Evolutionary conservation across 2,329 filamentous ascomycete genomes (phyloP).

Genomic region (Orbilia quercus): DNA sequence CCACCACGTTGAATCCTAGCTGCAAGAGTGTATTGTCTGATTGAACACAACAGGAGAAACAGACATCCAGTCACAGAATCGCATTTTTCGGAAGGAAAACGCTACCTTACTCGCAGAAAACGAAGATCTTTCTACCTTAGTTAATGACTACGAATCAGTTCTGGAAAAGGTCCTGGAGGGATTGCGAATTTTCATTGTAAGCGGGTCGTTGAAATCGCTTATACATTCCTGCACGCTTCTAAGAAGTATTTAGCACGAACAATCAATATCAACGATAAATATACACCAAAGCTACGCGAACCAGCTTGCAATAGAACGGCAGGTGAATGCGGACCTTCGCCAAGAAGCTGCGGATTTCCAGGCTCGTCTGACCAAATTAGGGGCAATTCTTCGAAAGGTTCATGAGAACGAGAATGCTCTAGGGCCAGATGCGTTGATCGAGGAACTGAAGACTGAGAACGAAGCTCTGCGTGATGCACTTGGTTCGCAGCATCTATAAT

Average conservation of each 20-base stretch:
- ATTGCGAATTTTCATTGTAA: conserved; percentile 59
- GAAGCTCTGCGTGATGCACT: conserved; percentile 57
- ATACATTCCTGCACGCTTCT: conserved; percentile 1
- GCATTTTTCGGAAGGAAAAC: conserved; percentile 58
- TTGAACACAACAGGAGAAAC: background rate
- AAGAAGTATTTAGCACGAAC: conserved; percentile 56
- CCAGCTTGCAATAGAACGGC: conserved; percentile 59
- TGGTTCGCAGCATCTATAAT: background rate
- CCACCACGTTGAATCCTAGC: background rate
- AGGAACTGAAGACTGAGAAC: conserved; percentile 60
- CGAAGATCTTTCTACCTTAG: conserved; percentile 59
- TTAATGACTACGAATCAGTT: conserved; percentile 59
- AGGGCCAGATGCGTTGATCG: conserved; percentile 59
- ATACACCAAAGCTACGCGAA: conserved; percentile 60
- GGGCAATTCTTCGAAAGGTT: conserved; percentile 58
- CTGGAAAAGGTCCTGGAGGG: conserved; percentile 60
- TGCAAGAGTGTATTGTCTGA: background rate
- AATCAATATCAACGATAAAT: conserved; percentile 60
- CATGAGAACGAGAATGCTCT: conserved; percentile 58
- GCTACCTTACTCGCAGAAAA: conserved; percentile 58
- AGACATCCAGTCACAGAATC: conserved; percentile 57
- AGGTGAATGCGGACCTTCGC: conserved; percentile 59
- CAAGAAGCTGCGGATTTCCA: conserved; percentile 59
- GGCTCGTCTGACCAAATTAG: conserved; percentile 58
- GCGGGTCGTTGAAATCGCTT: conserved; percentile 1